These are phyloP conservation scores for Psilocybe cubensis DNA, from an alignment of 768 basidiomycete genomes.

Conservation along the genomic window DNA sequence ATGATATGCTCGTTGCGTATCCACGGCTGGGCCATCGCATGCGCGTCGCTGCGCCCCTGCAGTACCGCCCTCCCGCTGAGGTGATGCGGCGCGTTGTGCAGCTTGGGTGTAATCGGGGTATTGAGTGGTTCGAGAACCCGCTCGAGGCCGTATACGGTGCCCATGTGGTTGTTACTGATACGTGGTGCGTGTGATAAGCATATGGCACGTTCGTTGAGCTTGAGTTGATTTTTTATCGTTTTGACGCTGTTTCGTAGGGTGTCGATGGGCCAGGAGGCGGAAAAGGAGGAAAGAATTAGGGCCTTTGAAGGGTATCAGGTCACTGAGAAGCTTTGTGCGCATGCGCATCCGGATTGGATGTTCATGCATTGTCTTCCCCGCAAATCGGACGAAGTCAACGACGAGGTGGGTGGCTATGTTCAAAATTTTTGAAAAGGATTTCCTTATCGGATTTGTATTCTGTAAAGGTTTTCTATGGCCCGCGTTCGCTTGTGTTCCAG, in stretches of 20 bases:
- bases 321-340: constrained; percentile 87
- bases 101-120: constrained; percentile 71
- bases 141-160: constrained; percentile 87
- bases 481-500: constrained; percentile 88
- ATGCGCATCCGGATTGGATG: constrained; percentile 86
- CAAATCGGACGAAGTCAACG: constrained; percentile 92
- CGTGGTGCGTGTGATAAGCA: constrained; percentile 69
- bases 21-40: constrained; percentile 89
- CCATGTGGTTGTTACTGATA: constrained; percentile 96
- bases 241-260: constrained; percentile 61
- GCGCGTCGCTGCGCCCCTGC: constrained; percentile 79
- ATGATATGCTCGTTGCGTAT: constrained; percentile 96
- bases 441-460: constrained; percentile 5
- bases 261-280: constrained; percentile 98
- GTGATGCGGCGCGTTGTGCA: constrained; percentile 86
- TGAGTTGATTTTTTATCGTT: not conserved
- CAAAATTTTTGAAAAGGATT: not conserved
- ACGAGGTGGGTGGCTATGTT: constrained; percentile 83
- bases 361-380: constrained; percentile 97
- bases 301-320: constrained; percentile 95
- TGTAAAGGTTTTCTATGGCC: constrained; percentile 88
- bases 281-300: constrained; percentile 81
- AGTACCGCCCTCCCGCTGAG: constrained; percentile 68
- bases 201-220: not conserved
- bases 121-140: constrained; percentile 79